phyloP scores from a whole-genome alignment of 257 asterid species.

The Fraxinus anomala region DNA sequence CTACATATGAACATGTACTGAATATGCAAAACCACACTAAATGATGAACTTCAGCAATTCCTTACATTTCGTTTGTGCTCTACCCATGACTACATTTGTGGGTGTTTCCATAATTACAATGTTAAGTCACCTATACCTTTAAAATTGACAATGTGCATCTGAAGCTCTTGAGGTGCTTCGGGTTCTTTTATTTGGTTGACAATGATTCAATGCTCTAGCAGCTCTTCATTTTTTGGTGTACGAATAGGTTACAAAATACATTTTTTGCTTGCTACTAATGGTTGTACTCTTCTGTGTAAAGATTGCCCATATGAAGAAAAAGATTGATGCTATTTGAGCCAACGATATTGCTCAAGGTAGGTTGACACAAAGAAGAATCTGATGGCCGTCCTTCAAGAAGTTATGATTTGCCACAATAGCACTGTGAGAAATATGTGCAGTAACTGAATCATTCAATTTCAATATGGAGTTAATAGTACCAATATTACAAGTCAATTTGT shows the following conservation, averaged over 20 bases:
- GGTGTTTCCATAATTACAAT: too few relatives aligned
- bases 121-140: not conserved
- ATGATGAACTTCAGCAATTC: too few relatives aligned
- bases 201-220: not conserved
- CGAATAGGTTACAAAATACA: not conserved
- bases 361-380: constrained; percentile 79
- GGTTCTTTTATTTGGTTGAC: not conserved
- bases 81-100: too few relatives aligned
- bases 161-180: too few relatives aligned
- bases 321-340: constrained; percentile 95
- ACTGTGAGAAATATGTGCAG: constrained; percentile 82
- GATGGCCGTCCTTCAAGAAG: constrained; percentile 96
- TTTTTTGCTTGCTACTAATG: constrained; percentile 10
- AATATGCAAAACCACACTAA: too few relatives aligned
- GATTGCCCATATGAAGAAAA: constrained; percentile 99
- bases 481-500: constrained; percentile 65
- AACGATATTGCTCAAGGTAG: constrained; percentile 99
- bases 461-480: constrained; percentile 66
- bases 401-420: constrained; percentile 80
- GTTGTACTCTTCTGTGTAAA: constrained; percentile 28
- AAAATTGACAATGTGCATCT: too few relatives aligned
- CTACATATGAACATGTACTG: too few relatives aligned
- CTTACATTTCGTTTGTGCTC: too few relatives aligned
- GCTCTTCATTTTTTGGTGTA: constrained; percentile 2
- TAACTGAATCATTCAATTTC: constrained; percentile 79